Percentiles rank a stretch among this genome's conserved stretches.
phyloP scores from a whole-genome alignment of 2,329 filamentous ascomycete genomes.

The Aspergillus pseudoglaucus region DNA sequence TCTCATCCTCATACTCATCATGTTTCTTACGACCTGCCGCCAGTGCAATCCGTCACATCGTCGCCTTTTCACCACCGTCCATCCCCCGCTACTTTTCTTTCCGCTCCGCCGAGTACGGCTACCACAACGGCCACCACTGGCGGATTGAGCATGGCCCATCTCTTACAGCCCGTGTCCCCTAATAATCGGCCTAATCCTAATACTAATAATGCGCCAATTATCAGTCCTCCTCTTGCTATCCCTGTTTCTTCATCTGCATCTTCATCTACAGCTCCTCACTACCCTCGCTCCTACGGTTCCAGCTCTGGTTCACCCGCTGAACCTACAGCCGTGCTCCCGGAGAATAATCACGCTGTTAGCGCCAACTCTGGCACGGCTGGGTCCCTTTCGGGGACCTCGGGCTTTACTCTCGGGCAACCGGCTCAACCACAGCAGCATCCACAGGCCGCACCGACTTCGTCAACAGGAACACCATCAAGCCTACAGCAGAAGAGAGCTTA shows the following conservation, averaged over 20 bases:
- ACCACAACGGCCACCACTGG: constrained; percentile 14
- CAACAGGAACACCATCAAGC: background rate
- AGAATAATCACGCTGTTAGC: constrained; percentile 10
- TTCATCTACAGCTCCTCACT: constrained; percentile 21
- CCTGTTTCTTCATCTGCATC: constrained; percentile 32
- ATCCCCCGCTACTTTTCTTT: constrained; percentile 23
- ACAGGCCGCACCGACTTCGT: background rate
- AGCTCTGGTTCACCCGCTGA: constrained; percentile 36
- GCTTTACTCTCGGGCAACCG: constrained; percentile 30
- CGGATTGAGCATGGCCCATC: constrained; percentile 30
- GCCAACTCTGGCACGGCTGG: constrained; percentile 25
- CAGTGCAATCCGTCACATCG: constrained; percentile 31
- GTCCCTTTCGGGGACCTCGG: constrained; percentile 32
- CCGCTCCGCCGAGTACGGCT: constrained; percentile 34
- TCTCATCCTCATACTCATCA: constrained; percentile 10
- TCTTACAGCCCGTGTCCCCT: background rate
- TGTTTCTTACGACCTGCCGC: constrained; percentile 27
- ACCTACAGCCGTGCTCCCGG: constrained; percentile 28
- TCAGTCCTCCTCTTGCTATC: background rate
- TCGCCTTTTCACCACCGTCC: constrained; percentile 22
- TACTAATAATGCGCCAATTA: background rate
- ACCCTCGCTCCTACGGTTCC: constrained; percentile 35
- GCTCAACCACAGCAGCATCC: constrained; percentile 54
- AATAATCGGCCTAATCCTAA: background rate
- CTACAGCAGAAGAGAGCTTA: constrained; percentile 83